Base-by-base conservation (phyloP, 257 asterid genomes). In the Solanum infundibuliforme region DNA sequence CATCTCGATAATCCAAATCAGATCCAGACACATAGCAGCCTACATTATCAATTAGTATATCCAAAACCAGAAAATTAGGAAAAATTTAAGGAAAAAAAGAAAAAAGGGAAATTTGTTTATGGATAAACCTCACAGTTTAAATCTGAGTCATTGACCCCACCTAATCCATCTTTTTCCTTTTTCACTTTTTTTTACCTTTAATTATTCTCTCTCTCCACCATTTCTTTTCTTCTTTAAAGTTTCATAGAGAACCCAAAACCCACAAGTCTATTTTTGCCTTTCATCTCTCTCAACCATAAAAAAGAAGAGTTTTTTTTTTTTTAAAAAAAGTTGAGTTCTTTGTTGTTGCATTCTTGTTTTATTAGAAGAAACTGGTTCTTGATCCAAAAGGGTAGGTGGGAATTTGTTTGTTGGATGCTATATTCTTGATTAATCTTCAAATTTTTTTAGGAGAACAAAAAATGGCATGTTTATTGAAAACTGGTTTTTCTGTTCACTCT, bases 391-490 rank as follows among this genome's bases (percentile, higher is more conserved):
- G 73, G 55, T 79, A 72, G 89, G 88, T 84, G 82, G 58, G 86
- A 32, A 20, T 89, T 89, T 43, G 29, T 13, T 79, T 79, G 89
- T 92, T 88, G 21, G 91, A 87, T 85, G 87, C 77, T 86, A 87
- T 83, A 86, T 38, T 38, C 86, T 89, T 75, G 87, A 81, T 77
- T 89, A 83, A 86, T 87, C 89, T 21, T 34, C 8, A 41, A 6
- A 60, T 18, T 29, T 41, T 29, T 41, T 39, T 86, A 7, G 87
- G 20, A 32, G 65, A 39, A 25, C 72, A 88, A 76, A 73, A 86
- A 65, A 96, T 96, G 99, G 92, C 95, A 72, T 92, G 92, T 90
- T 90, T 92, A 18, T 87, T 94, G 87, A 95, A 92, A 88, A 89
- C 91, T 74, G 92, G 90, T 27, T 91, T 94, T 75, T 92, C 92